Conservation (phyloP, 2,329 filamentous ascomycete species). For the Fusarium goolgardi region DNA sequence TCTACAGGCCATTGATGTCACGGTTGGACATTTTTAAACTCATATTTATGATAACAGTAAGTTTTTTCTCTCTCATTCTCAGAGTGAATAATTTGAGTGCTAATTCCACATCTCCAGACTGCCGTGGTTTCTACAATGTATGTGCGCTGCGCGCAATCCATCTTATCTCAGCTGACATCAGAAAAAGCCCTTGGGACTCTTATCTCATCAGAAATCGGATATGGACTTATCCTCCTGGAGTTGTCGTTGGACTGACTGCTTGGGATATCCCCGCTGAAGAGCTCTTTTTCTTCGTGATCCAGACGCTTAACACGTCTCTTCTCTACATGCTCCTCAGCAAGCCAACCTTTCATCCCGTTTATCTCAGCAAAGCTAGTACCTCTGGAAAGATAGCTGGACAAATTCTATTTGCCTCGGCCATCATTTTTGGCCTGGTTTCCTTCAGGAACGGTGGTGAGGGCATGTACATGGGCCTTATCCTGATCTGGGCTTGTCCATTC, state of each 20-base stretch:
- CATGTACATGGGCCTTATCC: slow-evolving; percentile 76
- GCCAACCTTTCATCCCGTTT: slow-evolving; percentile 64
- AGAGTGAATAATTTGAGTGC: not conserved
- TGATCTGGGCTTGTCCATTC: slow-evolving; percentile 76
- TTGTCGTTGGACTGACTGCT: slow-evolving; percentile 71
- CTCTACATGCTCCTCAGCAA: slow-evolving; percentile 76
- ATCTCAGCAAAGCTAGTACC: slow-evolving; percentile 50
- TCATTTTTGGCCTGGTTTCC: slow-evolving; percentile 58
- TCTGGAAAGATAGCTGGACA: slow-evolving; percentile 60
- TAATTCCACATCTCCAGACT: slow-evolving; percentile 12
- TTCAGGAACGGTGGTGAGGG: slow-evolving; percentile 60
- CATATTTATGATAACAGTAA: slow-evolving; percentile 35
- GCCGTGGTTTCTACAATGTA: slow-evolving; percentile 73
- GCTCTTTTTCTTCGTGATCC: slow-evolving; percentile 81
- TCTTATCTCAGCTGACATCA: not conserved
- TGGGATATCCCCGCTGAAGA: slow-evolving; percentile 77
- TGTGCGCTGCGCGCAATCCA: not conserved
- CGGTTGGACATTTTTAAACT: slow-evolving; percentile 37
- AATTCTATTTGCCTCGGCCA: slow-evolving; percentile 56
- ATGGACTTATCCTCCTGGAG: slow-evolving; percentile 77
- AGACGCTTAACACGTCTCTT: slow-evolving; percentile 78
- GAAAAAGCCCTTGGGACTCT: slow-evolving; percentile 73
- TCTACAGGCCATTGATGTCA: slow-evolving; percentile 36
- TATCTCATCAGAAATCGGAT: slow-evolving; percentile 75
- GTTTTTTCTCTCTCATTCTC: not conserved